A percentile compares a stretch with the other conserved stretches of the same genome.
These are phyloP conservation scores for Paraphysoderma sedebokerense DNA, from an alignment of 371 early-diverging fungal genomes.

Conservation along the genomic window DNA sequence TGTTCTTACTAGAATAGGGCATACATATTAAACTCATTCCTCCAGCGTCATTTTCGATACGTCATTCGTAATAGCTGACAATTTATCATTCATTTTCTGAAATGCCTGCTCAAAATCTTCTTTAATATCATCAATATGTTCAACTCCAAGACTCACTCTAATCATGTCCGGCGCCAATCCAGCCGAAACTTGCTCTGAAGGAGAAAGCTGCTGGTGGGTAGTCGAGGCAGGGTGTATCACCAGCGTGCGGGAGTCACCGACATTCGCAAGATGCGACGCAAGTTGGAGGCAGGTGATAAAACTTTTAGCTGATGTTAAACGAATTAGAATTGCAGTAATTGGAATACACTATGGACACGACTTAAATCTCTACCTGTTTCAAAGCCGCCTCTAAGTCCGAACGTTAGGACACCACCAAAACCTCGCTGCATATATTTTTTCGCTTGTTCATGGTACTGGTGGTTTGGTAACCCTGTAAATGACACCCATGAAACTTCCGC, in stretches of 20 bases:
- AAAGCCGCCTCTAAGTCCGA: slow-evolving; percentile 58
- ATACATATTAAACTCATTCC: too few species aligned
- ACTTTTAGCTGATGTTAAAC: slow-evolving; percentile 19
- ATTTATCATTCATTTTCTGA: too few species aligned
- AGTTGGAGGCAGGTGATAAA: slow-evolving; percentile 60
- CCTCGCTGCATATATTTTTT: slow-evolving; percentile 52
- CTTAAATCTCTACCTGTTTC: too few species aligned
- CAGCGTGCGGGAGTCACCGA: slow-evolving; percentile 75
- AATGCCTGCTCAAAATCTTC: slow-evolving; percentile 36
- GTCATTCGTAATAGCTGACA: too few species aligned
- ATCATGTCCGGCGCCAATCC: slow-evolving; percentile 71
- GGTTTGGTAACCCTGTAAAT: slow-evolving; percentile 60
- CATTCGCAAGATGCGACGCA: slow-evolving; percentile 71
- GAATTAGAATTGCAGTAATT: too few species aligned
- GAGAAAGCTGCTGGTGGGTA: slow-evolving; percentile 68
- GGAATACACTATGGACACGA: too few species aligned
- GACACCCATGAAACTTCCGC: slow-evolving; percentile 63
- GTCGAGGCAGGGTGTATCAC: slow-evolving; percentile 69
- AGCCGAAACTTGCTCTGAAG: slow-evolving; percentile 50
- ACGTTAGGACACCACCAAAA: slow-evolving; percentile 70
- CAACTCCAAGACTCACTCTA: slow-evolving; percentile 69
- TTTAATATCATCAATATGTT: slow-evolving; percentile 83
- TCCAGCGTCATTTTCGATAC: too few species aligned
- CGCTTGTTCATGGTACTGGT: slow-evolving; percentile 53
- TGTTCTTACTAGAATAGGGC: too few species aligned